Evolutionary conservation across 129 eudicot species (phyloP), one percentile per base, ranked within the genome.

Genomic region (Tagetes patula): DNA sequence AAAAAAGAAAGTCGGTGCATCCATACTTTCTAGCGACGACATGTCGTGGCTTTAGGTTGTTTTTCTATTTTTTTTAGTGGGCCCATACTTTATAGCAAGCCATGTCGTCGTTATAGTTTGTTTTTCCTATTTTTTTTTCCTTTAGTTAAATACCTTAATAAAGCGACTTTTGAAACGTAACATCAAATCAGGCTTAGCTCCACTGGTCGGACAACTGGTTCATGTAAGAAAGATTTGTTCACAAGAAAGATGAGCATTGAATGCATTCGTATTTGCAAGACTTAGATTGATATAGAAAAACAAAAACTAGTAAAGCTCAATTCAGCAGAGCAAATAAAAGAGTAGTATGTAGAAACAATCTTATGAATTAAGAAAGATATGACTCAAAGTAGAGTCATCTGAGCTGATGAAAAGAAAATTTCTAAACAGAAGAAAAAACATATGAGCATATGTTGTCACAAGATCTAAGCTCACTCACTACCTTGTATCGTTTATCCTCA

Each of bases 221-320:
- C 37, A 58, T 13, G 52, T 3, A 4, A 52, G 37, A 38, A 60
- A 39, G 76, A 70, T 49, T 14, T 61, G 54, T 69, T 60, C 76
- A 70, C 54, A 40, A 77, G 69, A 70, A 77, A 70, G 56, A 33
- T 0, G 67, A 77, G 46, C 72, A 77, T 70, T 71, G 50, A 61
- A 77, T 48, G 1, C 7, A 32, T 43, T 37, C 13, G 45, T 43
- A 31, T 50, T 49, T 39, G 43, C 63, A 39, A 74, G 53, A 74
- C 50, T 27, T 0, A 43, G 2, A 43, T 7, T 7, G 48, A 30
- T 56, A 56, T 3, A 56, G 36, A 56, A 56, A 8, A 56, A 56
- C 31, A 56, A 56, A 56, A 53, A 53, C 33, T 48, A 10, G 9
- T 63, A 49, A 52, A 65, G 65, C 13, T 30, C 36, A 13, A 48